Evolutionary conservation across 2,329 filamentous ascomycete genomes (phyloP), one percentile per base, ranked within the genome.

Genomic region (Aspergillus felis): DNA sequence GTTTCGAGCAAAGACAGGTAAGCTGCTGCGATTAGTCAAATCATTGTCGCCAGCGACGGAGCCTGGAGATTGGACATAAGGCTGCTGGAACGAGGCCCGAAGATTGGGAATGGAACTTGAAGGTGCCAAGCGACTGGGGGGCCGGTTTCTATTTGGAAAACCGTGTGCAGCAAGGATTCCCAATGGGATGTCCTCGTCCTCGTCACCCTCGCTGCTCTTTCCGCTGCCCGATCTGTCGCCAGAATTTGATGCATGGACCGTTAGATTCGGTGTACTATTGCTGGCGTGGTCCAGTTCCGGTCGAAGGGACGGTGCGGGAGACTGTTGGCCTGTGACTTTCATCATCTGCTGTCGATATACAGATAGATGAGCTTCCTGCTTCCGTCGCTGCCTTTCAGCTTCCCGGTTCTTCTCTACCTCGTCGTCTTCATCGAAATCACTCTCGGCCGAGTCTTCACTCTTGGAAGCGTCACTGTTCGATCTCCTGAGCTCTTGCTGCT

Each of bases 341-440:
- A 93, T 96, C 92, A 96, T 96, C 74, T 94, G 90, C 72, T 96
- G 92, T 57, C 92, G 85, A 73, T 96, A 96, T 1, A 96, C 88
- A 1, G 91, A 84, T 80, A 96, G 87, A 71, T 94, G 91, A 12
- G 92, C 92, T 74, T 96, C 91, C 71, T 96, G 92, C 79, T 92
- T 94, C 67, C 87, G 85, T 61, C 92, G 82, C 71, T 94, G 90
- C 71, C 87, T 89, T 20, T 88, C 85, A 50, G 88, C 81, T 69
- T 90, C 83, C 69, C 82, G 88, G 28, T 86, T 85, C 68, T 89
- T 90, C 68, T 95, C 91, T 0, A 82, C 72, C 61, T 95, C 91
- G 65, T 95, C 91, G 46, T 92, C 89, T 49, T 91, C 88, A 49
- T 90, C 87, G 42, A 89, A 87, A 58, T 87, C 86, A 7, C 86